Conservation (phyloP, 768 basidiomycete genomes). For the Hemileccinum impolitum region DNA sequence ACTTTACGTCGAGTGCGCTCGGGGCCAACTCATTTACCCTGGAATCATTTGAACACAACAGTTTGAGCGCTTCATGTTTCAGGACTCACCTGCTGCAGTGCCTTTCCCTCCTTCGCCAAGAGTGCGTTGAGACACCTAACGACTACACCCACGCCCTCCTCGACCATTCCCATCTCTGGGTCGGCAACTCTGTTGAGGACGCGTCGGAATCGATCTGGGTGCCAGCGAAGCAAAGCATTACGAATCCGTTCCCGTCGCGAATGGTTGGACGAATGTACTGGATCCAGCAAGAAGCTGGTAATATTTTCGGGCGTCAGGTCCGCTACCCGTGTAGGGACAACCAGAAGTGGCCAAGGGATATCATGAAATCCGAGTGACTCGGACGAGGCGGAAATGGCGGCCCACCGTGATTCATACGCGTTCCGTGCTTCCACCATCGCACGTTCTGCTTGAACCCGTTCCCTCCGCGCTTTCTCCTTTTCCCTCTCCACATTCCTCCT, state of each 20-base stretch:
- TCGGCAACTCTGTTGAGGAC: conserved; percentile 50
- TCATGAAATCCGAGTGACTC: conserved; percentile 53
- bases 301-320: conserved; percentile 58
- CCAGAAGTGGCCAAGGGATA: conserved; percentile 69
- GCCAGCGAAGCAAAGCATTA: conserved; percentile 69
- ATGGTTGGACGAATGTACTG: conserved; percentile 55
- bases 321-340: conserved; percentile 38
- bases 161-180: conserved; percentile 50
- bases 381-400: conserved; percentile 41
- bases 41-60: background rate
- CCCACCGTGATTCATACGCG: conserved; percentile 65
- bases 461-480: conserved; percentile 43
- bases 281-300: conserved; percentile 57
- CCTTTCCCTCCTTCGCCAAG: conserved; percentile 40
- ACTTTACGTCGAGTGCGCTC: background rate
- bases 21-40: conserved; percentile 20
- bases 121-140: conserved; percentile 67
- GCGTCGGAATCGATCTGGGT: conserved; percentile 73
- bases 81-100: conserved; percentile 18
- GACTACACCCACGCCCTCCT: conserved; percentile 63
- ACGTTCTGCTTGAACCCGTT: conserved; percentile 42
- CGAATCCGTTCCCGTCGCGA: conserved; percentile 65
- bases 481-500: conserved; percentile 31
- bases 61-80: background rate
- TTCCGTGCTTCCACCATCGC: conserved; percentile 55